These are phyloP conservation scores for Kalmusia sp. DNA, from an alignment of 2,329 filamentous ascomycete species.

Conservation along the genomic window DNA sequence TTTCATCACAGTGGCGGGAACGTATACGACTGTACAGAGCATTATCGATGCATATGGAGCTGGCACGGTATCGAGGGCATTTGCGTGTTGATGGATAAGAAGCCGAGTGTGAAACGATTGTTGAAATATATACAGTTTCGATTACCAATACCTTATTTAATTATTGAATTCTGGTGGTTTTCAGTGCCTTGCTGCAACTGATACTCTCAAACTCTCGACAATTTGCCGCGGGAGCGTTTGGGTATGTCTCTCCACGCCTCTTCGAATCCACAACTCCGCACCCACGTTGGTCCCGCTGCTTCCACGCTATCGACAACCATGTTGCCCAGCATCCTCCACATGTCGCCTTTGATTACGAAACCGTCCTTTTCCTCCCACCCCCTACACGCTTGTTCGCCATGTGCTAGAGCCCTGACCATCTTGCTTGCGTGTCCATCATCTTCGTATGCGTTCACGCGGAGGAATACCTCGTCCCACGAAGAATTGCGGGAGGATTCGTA, in stretches of 20 bases:
- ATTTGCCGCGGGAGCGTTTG: slow-evolving; percentile 28
- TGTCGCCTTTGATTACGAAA: slow-evolving; percentile 60
- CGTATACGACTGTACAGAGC: slow-evolving; percentile 1
- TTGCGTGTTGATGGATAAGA: neutral
- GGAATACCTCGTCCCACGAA: slow-evolving; percentile 53
- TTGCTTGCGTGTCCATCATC: slow-evolving; percentile 89
- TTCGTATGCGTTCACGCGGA: slow-evolving; percentile 53
- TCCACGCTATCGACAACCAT: slow-evolving; percentile 70
- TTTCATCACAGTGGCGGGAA: neutral
- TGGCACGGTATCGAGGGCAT: neutral
- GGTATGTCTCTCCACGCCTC: slow-evolving; percentile 66
- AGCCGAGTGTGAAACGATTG: neutral
- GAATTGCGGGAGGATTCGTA: slow-evolving; percentile 62
- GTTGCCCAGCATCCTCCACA: slow-evolving; percentile 68
- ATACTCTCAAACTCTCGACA: slow-evolving; percentile 19
- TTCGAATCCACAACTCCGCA: slow-evolving; percentile 67
- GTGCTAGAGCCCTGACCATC: slow-evolving; percentile 71
- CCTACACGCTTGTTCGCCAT: slow-evolving; percentile 64
- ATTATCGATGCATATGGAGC: neutral
- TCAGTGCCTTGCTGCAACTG: no score
- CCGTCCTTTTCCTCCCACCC: slow-evolving; percentile 53
- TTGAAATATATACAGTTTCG: no score
- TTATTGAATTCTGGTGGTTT: no score
- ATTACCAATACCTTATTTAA: no score
- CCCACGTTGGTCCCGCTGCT: slow-evolving; percentile 62